Evolutionary conservation across 1,284 basidiomycete genomes (phyloP), one percentile per base, ranked within the genome.

Genomic region (Chalciporus sp.): DNA sequence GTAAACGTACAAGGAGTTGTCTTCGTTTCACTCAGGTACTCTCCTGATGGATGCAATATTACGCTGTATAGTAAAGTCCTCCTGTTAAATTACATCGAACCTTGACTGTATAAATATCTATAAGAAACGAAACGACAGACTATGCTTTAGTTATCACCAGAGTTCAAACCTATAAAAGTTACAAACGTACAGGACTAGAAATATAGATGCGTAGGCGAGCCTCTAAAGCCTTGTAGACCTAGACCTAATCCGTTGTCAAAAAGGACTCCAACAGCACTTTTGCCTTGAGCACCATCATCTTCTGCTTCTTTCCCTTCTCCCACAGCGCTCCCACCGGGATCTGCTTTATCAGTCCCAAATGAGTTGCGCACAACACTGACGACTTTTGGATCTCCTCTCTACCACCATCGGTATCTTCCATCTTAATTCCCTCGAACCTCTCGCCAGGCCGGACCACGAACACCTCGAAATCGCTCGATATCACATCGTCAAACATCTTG

Each of bases 251-350:
- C 17, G 19, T 37, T n/a, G 54, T 43, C 16, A 67, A 53, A 33
- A 63, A 53, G 4, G 63, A 63, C 44, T 67, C 63, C 7, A 58
- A 44, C 16, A 65, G 17, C 8, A 67, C 61, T 41, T 63, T 67
- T 10, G 56, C 61, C 33, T 63, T 65, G 19, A 65, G 49, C 29
- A 63, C 53, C 19, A 23, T 54, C 31, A 53, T 11, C 29, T 55
- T 58, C 59, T 53, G 54, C 19, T 61, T 59, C 43, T 37, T 48
- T 17, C 61, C 58, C 12, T 31, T 53, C 7, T 58, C 64, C 48
- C 61, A 64, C 20, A 52, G 33, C 7, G 42, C 53, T 19, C 50
- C 49, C 2, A 51, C 35, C 4, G 57, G 62, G 7, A 55, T 23
- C 19, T 47, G 45, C 56, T 65, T 62, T n/a, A 29, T 46, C 33